Percentiles rank a stretch among this genome's conserved stretches.
These are phyloP conservation scores for Fusarium neocosmosporiellum DNA, from an alignment of 2,329 filamentous ascomycete species.

Conservation along the genomic window DNA sequence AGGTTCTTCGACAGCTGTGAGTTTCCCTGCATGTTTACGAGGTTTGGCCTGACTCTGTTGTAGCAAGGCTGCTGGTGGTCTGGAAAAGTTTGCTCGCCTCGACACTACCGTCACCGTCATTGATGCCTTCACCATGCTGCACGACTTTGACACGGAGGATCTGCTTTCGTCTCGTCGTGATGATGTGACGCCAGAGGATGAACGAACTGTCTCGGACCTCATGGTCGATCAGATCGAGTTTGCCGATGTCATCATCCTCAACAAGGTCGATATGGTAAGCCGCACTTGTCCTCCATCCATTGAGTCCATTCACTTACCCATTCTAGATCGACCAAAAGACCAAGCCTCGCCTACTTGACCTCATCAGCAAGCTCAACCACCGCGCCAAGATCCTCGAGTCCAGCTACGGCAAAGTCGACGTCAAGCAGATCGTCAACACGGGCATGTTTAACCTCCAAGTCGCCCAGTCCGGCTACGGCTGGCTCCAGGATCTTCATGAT, in stretches of 20 bases:
- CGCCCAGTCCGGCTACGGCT: constrained; percentile 73
- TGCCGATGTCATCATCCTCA: constrained; percentile 77
- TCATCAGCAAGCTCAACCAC: constrained; percentile 73
- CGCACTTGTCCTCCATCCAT: neutral
- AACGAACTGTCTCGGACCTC: constrained; percentile 78
- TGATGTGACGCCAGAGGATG: constrained; percentile 74
- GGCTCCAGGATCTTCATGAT: constrained; percentile 76
- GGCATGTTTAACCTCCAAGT: constrained; percentile 72
- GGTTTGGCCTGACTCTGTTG: neutral
- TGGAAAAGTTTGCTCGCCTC: constrained; percentile 73
- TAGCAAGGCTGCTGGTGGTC: constrained; percentile 67
- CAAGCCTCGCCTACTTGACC: constrained; percentile 59
- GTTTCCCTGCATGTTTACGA: neutral
- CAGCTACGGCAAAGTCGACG: constrained; percentile 68
- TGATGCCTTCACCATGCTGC: constrained; percentile 77
- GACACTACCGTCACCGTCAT: constrained; percentile 80
- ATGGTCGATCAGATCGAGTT: constrained; percentile 85
- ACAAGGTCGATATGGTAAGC: constrained; percentile 73
- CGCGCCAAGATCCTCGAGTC: constrained; percentile 72
- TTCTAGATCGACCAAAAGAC: constrained; percentile 52
- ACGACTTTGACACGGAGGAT: constrained; percentile 78
- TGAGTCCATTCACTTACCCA: neutral
- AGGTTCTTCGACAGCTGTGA: constrained; percentile 51
- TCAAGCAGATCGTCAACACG: constrained; percentile 73
- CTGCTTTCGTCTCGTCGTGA: constrained; percentile 72